phyloP scores from a whole-genome alignment of 495 filamentous ascomycete genomes.

The Penicillium atrosanguineum region DNA sequence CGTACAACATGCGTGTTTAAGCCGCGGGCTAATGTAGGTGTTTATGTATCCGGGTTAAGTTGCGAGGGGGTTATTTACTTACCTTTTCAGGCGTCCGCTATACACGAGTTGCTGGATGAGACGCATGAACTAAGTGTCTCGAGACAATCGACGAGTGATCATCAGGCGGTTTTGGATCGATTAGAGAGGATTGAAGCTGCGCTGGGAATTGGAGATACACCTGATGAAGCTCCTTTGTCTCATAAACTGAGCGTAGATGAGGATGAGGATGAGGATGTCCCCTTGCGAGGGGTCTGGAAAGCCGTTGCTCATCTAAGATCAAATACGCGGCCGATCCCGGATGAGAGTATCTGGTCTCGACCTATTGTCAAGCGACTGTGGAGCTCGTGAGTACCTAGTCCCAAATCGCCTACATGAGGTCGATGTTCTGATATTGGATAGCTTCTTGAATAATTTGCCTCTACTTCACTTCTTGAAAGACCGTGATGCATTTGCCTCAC shows the following conservation, averaged over 20 bases:
- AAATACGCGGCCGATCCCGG: constrained; percentile 26
- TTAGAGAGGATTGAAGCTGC: constrained; percentile 35
- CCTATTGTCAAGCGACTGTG: constrained; percentile 32
- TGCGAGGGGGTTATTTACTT: not conserved
- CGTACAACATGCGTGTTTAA: constrained; percentile 38
- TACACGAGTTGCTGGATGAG: constrained; percentile 22
- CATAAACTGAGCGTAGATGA: constrained; percentile 12
- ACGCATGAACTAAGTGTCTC: not conserved
- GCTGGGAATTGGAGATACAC: constrained; percentile 26
- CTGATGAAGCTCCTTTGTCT: not conserved
- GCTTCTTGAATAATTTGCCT: constrained; percentile 37
- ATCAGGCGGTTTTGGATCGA: constrained; percentile 33
- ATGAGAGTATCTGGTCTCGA: constrained; percentile 33
- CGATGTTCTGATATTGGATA: constrained; percentile 10
- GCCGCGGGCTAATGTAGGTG: constrained; percentile 39
- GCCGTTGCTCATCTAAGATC: constrained; percentile 29
- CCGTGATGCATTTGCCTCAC: constrained; percentile 29
- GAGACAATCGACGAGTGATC: constrained; percentile 5
- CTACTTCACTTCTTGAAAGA: constrained; percentile 40
- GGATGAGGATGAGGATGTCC: constrained; percentile 12
- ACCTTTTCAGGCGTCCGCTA: constrained; percentile 29
- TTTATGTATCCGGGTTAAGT: not conserved
- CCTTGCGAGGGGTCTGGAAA: constrained; percentile 27
- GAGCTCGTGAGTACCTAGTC: constrained; percentile 28
- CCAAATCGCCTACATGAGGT: too few relatives aligned